Base-by-base conservation (phyloP, 176 grass and related monocot genomes). In the Ensete glaucum region DNA sequence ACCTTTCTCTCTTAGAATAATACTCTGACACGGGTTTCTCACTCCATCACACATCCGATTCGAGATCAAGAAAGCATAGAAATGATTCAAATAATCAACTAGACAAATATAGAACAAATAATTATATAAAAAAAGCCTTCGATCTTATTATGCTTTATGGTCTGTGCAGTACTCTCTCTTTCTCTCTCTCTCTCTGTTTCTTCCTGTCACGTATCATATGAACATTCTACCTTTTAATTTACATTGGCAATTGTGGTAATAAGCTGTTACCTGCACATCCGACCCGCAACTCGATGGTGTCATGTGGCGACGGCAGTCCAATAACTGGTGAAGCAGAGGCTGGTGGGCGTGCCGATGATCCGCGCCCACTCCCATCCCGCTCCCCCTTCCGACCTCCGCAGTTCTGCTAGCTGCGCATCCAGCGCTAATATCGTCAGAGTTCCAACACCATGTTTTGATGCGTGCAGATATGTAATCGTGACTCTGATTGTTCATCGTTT, bases 301-400 rank as follows among this genome's bases (percentile, higher is more conserved):
- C 83, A 98, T 57, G 88, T 87, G 29, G 95, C 88, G 26, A 93
- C 86, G 16, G 86, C 88, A 72, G 90, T 94, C 95, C 88, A 91
- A 80, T 98, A 98, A 85, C 64, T 87, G 49, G 82, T 87, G 84
- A 87, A 83, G 82, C 95, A 99, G 51, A 78, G 67, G 82, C 95
- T 91, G 58, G 86, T 83, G n/a, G 88, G 95, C 52, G 90, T 91
- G 50, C 86, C 82, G 71, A 99, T 89, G 75, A 99, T 82, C 48
- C 95, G 85, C 58, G 78, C 23, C 90, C 90, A 98, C 60, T 78
- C 86, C 90, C 90, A 98, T 56, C 76, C 77, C 55, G 79, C 25
- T 13, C 67, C 34, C 13, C 76, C 82, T n/a, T 91, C 84, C 54
- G 49, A 56, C 23, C 90, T 80, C 69, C 88, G 86, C 69, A 99